A percentile compares a stretch with the other conserved stretches of the same genome.
These are phyloP conservation scores for Trichoderma sp. DNA, from an alignment of 2,329 filamentous ascomycete genomes.

Conservation along the genomic window DNA sequence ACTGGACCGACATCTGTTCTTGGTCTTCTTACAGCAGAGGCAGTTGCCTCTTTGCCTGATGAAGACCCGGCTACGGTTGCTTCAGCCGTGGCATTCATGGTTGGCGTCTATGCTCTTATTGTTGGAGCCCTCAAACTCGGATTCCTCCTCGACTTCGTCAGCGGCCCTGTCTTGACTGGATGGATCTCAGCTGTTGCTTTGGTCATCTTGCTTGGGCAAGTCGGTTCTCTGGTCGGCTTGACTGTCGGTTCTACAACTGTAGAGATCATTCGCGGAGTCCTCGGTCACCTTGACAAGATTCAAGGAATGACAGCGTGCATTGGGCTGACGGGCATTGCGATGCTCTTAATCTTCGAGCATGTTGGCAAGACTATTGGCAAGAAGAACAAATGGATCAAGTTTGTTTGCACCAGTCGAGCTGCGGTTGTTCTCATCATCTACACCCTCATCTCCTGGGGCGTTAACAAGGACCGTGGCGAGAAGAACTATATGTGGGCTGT, in stretches of 20 bases:
- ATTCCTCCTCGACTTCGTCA: slow-evolving; percentile 67
- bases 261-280: slow-evolving; percentile 59
- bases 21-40: slow-evolving; percentile 63
- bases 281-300: slow-evolving; percentile 57
- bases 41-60: slow-evolving; percentile 54
- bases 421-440: slow-evolving; percentile 62
- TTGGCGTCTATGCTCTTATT: slow-evolving; percentile 61
- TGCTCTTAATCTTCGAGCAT: slow-evolving; percentile 59
- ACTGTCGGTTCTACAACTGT: slow-evolving; percentile 55
- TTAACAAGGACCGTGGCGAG: slow-evolving; percentile 56
- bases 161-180: slow-evolving; percentile 63
- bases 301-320: slow-evolving; percentile 61
- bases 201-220: slow-evolving; percentile 66
- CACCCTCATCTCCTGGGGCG: slow-evolving; percentile 63
- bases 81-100: slow-evolving; percentile 63
- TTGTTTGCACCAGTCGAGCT: slow-evolving; percentile 61
- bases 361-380: slow-evolving; percentile 61
- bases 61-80: slow-evolving; percentile 59
- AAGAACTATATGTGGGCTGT: slow-evolving; percentile 56
- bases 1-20: slow-evolving; percentile 66
- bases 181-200: slow-evolving; percentile 68
- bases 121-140: slow-evolving; percentile 64
- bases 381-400: slow-evolving; percentile 58
- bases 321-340: slow-evolving; percentile 58
- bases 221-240: slow-evolving; percentile 61